These are phyloP conservation scores for Hyaloscypha finlandica DNA, from an alignment of 495 filamentous ascomycete genomes.

Conservation along the genomic window DNA sequence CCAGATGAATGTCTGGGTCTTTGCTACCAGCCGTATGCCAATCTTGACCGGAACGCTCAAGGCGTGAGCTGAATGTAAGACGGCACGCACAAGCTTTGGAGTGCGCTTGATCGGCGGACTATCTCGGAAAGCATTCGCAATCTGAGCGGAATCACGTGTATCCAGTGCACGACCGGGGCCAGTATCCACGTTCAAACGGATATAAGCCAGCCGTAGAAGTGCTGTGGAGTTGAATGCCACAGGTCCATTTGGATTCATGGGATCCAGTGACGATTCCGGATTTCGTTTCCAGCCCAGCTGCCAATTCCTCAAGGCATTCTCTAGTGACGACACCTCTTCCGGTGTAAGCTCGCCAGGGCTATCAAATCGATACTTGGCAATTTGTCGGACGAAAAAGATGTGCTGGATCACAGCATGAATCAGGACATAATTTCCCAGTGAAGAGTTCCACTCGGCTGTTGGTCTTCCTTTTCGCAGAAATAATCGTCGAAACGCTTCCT, in stretches of 20 bases:
- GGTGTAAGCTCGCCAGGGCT: not conserved
- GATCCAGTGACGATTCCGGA: constrained; percentile 53
- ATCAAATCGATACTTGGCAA: constrained; percentile 57
- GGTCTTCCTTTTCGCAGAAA: constrained; percentile 15
- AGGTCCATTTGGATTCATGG: constrained; percentile 55
- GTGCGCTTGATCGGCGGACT: constrained; percentile 60
- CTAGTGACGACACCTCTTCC: constrained; percentile 51
- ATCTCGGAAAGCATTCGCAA: constrained; percentile 59
- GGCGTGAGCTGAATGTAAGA: constrained; percentile 67
- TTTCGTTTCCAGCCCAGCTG: constrained; percentile 60
- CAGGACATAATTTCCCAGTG: constrained; percentile 67
- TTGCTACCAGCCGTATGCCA: constrained; percentile 67
- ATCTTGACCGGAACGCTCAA: constrained; percentile 66
- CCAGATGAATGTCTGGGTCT: constrained; percentile 68
- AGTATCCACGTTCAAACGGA: constrained; percentile 63
- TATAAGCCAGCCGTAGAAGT: constrained; percentile 65
- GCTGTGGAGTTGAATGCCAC: constrained; percentile 68
- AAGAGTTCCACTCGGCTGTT: constrained; percentile 54
- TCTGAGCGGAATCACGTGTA: constrained; percentile 59
- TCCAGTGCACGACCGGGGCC: constrained; percentile 62
- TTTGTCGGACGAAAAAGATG: constrained; percentile 66
- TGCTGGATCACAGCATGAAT: constrained; percentile 70
- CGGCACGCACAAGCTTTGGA: constrained; percentile 57
- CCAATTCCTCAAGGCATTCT: constrained; percentile 59
- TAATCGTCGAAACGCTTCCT: constrained; percentile 16